Conservation (phyloP, 192 early-diverging fungal genomes). For the Coemansia sp. region DNA sequence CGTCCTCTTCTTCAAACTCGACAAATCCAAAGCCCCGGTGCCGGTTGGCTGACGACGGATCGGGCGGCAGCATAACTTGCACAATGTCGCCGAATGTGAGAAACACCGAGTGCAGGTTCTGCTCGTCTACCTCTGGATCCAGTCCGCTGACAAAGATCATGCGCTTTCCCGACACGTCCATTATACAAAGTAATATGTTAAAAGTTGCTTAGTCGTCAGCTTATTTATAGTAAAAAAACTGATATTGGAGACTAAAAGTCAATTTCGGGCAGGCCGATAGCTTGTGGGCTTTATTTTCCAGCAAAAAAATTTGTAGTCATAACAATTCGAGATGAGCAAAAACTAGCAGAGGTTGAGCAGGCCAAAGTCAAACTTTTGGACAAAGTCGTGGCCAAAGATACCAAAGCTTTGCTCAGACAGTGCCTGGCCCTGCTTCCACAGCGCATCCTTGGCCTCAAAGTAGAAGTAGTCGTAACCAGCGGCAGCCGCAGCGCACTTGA, state of each 20-base stretch:
- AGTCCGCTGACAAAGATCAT: slow-evolving; percentile 68
- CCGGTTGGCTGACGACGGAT: slow-evolving; percentile 70
- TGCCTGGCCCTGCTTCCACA: slow-evolving; percentile 36
- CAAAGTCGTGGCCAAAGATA: slow-evolving; percentile 22
- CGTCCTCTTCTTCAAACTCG: slow-evolving; percentile 82
- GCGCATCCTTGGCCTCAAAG: slow-evolving; percentile 54
- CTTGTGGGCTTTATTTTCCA: too few relatives aligned
- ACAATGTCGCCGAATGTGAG: slow-evolving; percentile 96
- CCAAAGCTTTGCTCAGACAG: slow-evolving; percentile 48
- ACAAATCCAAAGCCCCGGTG: slow-evolving; percentile 97
- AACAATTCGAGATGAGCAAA: background rate
- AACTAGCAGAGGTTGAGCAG: slow-evolving; percentile 6
- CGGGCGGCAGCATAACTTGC: slow-evolving; percentile 79
- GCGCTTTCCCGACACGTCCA: slow-evolving; percentile 38
- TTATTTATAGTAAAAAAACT: background rate
- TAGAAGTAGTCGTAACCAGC: slow-evolving; percentile 47
- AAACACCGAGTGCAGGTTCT: slow-evolving; percentile 83
- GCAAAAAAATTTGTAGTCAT: background rate
- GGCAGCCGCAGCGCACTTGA: slow-evolving; percentile 33
- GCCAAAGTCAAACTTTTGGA: slow-evolving; percentile 36
- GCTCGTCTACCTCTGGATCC: slow-evolving; percentile 73
- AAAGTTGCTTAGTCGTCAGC: background rate
- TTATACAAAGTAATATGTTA: background rate
- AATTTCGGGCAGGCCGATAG: too few relatives aligned
- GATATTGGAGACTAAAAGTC: background rate